A percentile compares a stretch with the other conserved stretches of the same genome.
Conservation (phyloP, 768 basidiomycete species). For the Auriculariales sp. region DNA sequence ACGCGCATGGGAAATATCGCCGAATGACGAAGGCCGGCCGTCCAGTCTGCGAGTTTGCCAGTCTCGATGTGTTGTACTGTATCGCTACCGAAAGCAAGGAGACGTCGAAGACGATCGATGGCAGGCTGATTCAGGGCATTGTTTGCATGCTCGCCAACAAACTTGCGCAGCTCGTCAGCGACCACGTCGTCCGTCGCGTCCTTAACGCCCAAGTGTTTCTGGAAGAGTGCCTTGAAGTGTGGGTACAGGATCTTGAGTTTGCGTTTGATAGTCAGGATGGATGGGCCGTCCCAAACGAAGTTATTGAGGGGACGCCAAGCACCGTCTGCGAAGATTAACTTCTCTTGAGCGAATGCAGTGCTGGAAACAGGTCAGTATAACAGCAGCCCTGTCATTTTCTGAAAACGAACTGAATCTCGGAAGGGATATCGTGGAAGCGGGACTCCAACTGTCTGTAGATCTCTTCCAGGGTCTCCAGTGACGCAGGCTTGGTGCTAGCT, state of each 20-base stretch:
- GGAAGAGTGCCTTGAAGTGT: slow-evolving; percentile 8
- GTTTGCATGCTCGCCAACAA: not conserved
- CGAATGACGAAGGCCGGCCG: not conserved
- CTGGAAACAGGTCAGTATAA: slow-evolving; percentile 8
- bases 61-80: not conserved
- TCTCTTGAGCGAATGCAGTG: not conserved
- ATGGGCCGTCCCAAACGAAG: slow-evolving; percentile 12
- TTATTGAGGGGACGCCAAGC: not conserved
- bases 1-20: not conserved
- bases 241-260: slow-evolving; percentile 7
- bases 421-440: slow-evolving; percentile 12
- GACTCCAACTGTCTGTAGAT: slow-evolving; percentile 12
- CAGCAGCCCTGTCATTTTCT: not conserved
- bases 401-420: slow-evolving; percentile 9
- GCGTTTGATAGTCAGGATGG: slow-evolving; percentile 9
- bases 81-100: not conserved
- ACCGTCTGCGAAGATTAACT: not conserved
- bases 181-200: slow-evolving; percentile 8
- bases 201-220: slow-evolving; percentile 6
- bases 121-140: not conserved
- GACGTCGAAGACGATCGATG: not conserved
- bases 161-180: slow-evolving; percentile 8
- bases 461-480: slow-evolving; percentile 3
- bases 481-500: slow-evolving; percentile 2
- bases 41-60: not conserved